These are phyloP conservation scores for Halophytophthora polymorphica DNA, from an alignment of 352 stramenopile genomes.

Conservation along the genomic window DNA sequence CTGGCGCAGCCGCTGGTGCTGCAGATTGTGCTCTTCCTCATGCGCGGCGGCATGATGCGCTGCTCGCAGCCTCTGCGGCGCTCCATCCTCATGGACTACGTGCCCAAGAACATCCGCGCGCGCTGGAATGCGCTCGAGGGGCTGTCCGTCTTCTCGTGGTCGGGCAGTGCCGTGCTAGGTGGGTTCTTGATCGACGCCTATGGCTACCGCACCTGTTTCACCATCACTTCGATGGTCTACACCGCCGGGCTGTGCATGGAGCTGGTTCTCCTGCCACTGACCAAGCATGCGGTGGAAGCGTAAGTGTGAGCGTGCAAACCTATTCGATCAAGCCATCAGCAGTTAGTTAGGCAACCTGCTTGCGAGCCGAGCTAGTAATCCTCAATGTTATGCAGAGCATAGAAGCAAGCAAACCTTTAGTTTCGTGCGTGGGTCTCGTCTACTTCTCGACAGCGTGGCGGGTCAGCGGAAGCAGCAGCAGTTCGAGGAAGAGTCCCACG, in stretches of 20 bases:
- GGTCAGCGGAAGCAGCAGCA: slow-evolving; percentile 57
- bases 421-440: too few species aligned
- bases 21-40: slow-evolving; percentile 69
- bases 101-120: slow-evolving; percentile 66
- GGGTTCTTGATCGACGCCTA: slow-evolving; percentile 78
- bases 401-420: too few species aligned
- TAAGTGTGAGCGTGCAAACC: slow-evolving; percentile 2
- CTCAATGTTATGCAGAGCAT: too few species aligned
- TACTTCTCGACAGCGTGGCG: slow-evolving; percentile 54
- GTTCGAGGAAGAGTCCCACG: slow-evolving; percentile 48
- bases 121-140: slow-evolving; percentile 77
- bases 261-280: slow-evolving; percentile 55
- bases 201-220: slow-evolving; percentile 74
- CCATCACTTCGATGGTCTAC: slow-evolving; percentile 79
- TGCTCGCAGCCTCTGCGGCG: slow-evolving; percentile 77
- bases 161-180: slow-evolving; percentile 71
- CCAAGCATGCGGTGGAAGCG: slow-evolving; percentile 53
- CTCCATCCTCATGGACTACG: slow-evolving; percentile 80
- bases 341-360: neutral
- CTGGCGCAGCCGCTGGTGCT: slow-evolving; percentile 50
- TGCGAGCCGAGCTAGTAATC: neutral
- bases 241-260: slow-evolving; percentile 50
- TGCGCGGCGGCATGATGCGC: slow-evolving; percentile 80
- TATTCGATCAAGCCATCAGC: too few species aligned
- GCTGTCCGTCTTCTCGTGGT: slow-evolving; percentile 78